Percentiles rank a stretch among this genome's conserved stretches.
Conservation (phyloP, 129 eudicot species). For the Escallonia rubra region DNA sequence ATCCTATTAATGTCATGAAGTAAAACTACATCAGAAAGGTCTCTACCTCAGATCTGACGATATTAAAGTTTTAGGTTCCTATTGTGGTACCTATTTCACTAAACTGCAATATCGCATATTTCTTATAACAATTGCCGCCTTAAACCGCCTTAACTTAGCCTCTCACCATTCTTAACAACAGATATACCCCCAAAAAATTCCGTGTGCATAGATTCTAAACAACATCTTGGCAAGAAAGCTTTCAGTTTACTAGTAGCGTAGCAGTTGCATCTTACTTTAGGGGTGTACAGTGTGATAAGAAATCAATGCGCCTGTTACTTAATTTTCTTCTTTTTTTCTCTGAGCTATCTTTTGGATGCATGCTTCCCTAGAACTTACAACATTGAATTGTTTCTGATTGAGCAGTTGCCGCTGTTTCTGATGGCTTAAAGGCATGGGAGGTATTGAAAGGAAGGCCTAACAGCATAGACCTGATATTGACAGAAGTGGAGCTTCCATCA, state of each 20-base stretch:
- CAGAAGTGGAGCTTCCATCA: constrained; percentile 84
- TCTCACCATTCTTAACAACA: too few relatives aligned
- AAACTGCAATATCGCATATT: too few relatives aligned
- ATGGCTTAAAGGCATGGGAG: constrained; percentile 95
- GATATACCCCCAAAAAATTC: too few relatives aligned
- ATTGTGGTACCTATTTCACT: too few relatives aligned
- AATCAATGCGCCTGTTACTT: neutral
- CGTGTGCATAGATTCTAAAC: too few relatives aligned
- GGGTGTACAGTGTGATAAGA: neutral
- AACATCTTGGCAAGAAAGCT: neutral
- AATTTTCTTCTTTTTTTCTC: neutral
- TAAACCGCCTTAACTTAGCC: too few relatives aligned
- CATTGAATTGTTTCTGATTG: constrained; percentile 3
- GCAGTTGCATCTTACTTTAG: neutral
- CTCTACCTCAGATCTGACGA: too few relatives aligned
- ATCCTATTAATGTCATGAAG: too few relatives aligned
- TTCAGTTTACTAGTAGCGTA: neutral
- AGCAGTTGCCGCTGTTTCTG: constrained; percentile 82
- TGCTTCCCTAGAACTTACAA: neutral
- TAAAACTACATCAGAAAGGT: too few relatives aligned
- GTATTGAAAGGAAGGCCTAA: constrained; percentile 55
- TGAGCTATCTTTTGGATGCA: neutral
- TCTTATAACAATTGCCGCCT: too few relatives aligned
- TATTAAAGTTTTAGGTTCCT: too few relatives aligned
- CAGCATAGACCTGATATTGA: constrained; percentile 68